Percentiles rank a stretch among this genome's conserved stretches.
Conservation (phyloP, 2,329 filamentous ascomycete species). For the Neopestalotiopsis clavispora region DNA sequence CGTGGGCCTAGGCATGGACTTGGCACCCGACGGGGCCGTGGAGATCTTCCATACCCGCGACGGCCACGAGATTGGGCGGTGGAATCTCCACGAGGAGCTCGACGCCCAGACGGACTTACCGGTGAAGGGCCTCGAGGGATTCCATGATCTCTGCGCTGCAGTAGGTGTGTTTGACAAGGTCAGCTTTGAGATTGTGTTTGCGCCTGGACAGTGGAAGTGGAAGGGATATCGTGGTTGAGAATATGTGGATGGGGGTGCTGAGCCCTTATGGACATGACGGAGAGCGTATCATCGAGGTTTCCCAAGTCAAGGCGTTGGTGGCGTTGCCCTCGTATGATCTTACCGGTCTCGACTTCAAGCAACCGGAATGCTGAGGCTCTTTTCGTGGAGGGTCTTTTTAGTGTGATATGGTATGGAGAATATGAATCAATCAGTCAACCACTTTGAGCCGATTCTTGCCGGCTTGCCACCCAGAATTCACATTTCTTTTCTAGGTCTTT, state of each 20-base stretch:
- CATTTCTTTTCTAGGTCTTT: neutral
- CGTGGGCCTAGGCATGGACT: conserved; percentile 74
- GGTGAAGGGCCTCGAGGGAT: conserved; percentile 71
- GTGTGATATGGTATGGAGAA: neutral
- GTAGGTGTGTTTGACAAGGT: conserved; percentile 74
- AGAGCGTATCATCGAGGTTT: neutral
- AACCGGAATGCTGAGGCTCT: neutral
- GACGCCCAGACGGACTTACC: conserved; percentile 67
- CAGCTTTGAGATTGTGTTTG: conserved; percentile 70
- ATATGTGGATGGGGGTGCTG: neutral
- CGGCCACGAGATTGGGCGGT: conserved; percentile 62
- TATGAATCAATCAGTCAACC: too few relatives aligned
- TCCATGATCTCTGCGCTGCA: conserved; percentile 72
- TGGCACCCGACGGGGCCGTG: conserved; percentile 48
- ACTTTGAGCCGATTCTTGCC: neutral
- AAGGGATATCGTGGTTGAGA: conserved; percentile 28
- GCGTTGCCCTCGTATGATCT: neutral
- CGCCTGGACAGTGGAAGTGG: conserved; percentile 64
- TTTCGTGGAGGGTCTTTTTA: neutral
- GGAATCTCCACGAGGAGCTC: conserved; percentile 77
- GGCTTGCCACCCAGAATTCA: neutral
- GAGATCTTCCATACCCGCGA: conserved; percentile 75
- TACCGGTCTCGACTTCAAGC: neutral
- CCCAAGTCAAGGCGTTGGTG: neutral
- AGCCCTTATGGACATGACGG: neutral